Evolutionary conservation across 371 early-diverging fungal species (phyloP).

Genomic region (Amoeboaphelidium protococcarum): DNA sequence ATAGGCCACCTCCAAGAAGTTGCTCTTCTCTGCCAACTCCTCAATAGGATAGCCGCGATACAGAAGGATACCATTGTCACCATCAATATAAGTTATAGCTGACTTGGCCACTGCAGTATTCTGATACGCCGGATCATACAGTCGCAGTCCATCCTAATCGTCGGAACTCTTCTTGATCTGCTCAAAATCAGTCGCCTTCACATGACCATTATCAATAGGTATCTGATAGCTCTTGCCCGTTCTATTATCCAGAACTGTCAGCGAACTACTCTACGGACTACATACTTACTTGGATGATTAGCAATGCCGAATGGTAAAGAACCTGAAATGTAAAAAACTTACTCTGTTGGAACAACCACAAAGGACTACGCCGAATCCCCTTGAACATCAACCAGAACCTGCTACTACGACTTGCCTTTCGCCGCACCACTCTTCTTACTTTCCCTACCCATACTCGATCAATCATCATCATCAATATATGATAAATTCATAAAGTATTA

Average conservation of each 20-base stretch:
- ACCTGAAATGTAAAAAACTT: too few species aligned
- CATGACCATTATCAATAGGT: constrained; percentile 10
- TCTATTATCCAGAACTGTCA: constrained; percentile 13
- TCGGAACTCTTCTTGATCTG: constrained; percentile 7
- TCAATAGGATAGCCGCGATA: constrained; percentile 23
- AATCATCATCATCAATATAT: too few species aligned
- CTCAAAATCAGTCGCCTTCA: constrained; percentile 10
- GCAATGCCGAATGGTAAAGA: too few species aligned
- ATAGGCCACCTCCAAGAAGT: constrained; percentile 19
- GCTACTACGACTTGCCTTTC: too few species aligned
- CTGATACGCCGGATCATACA: constrained; percentile 12
- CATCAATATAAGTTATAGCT: constrained; percentile 27
- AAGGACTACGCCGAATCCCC: too few species aligned
- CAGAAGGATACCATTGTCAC: constrained; percentile 23
- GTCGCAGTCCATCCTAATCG: constrained; percentile 3
- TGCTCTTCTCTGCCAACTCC: constrained; percentile 16
- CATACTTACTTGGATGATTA: too few species aligned
- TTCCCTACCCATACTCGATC: too few species aligned
- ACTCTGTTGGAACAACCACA: too few species aligned
- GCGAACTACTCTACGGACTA: not conserved
- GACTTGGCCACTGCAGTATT: constrained; percentile 30
- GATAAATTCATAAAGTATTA: too few species aligned
- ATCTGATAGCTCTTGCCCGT: constrained; percentile 15
- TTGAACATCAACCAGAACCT: too few species aligned
- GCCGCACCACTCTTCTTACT: too few species aligned